These are phyloP conservation scores for Taphrina populina DNA, from an alignment of 1,139 yeast genomes.

Conservation along the genomic window DNA sequence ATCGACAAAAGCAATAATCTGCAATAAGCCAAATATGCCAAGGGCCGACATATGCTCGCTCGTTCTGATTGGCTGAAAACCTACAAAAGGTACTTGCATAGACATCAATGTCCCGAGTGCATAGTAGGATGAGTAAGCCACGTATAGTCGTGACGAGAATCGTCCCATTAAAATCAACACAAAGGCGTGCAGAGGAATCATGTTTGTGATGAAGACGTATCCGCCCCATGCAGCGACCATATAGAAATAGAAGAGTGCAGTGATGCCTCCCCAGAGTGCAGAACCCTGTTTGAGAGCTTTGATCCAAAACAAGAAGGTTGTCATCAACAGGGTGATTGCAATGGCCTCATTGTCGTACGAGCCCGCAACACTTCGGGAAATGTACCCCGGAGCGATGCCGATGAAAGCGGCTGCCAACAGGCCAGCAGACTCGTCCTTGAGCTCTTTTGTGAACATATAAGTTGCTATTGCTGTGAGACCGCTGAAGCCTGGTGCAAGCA, in stretches of 20 bases:
- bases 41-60: constrained; percentile 98
- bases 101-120: constrained; percentile 94
- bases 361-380: constrained; percentile 97
- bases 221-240: constrained; percentile 99
- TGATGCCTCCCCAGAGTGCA: constrained; percentile 73
- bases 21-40: constrained; percentile 94
- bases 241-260: constrained; percentile 90
- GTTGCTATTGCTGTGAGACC: constrained; percentile 91
- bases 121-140: constrained; percentile 95
- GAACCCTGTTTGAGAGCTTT: constrained; percentile 90
- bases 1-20: constrained; percentile 82
- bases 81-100: constrained; percentile 99
- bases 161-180: constrained; percentile 92
- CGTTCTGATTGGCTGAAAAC: constrained; percentile 92
- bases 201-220: constrained; percentile 94
- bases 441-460: constrained; percentile 83
- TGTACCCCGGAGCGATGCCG: constrained; percentile 98
- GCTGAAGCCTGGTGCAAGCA: constrained; percentile 94
- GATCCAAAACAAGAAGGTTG: constrained; percentile 94
- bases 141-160: constrained; percentile 74
- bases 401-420: constrained; percentile 88
- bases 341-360: constrained; percentile 98
- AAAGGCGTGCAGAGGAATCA: constrained; percentile 93
- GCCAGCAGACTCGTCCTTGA: constrained; percentile 89
- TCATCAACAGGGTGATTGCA: constrained; percentile 93